Conservation (phyloP, 495 filamentous ascomycete genomes). For the Sordaria brevicollis region DNA sequence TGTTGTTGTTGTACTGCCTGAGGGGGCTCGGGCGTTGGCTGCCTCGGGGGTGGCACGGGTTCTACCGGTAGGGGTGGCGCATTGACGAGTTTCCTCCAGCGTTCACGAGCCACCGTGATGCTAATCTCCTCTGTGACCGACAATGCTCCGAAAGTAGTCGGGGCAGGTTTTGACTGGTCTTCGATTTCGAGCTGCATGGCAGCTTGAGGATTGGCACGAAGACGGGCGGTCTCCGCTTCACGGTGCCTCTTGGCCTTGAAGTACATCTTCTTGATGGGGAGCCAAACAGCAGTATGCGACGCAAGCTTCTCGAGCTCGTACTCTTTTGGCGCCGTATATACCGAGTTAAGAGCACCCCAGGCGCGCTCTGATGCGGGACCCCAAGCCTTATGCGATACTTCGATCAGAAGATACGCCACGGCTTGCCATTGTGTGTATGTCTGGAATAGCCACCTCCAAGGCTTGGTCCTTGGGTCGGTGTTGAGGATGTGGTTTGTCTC, state of each 20-base stretch:
- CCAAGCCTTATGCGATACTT: constrained; percentile 66
- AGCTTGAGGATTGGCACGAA: constrained; percentile 30
- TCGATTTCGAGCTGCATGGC: constrained; percentile 30
- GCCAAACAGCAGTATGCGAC: constrained; percentile 56
- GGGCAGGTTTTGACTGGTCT: constrained; percentile 22
- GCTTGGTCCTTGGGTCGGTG: constrained; percentile 46
- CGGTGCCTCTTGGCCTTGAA: constrained; percentile 50
- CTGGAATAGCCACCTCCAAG: constrained; percentile 75
- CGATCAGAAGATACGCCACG: constrained; percentile 63
- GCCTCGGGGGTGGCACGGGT: neutral
- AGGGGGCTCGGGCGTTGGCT: neutral
- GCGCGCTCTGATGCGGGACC: constrained; percentile 60
- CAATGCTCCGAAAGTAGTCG: constrained; percentile 27
- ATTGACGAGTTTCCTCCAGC: constrained; percentile 37
- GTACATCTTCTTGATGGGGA: constrained; percentile 61
- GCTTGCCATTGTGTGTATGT: constrained; percentile 79
- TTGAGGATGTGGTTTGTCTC: constrained; percentile 60
- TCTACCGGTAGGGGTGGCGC: constrained; percentile 17
- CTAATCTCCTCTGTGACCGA: constrained; percentile 21
- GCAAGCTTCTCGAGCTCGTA: constrained; percentile 39
- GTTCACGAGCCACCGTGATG: constrained; percentile 19
- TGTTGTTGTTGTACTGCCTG: neutral
- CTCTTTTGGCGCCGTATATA: constrained; percentile 45
- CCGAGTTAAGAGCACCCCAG: constrained; percentile 60
- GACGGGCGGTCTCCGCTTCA: constrained; percentile 35